Percentiles rank a stretch among this genome's conserved stretches.
Conservation (phyloP, 78 protist genomes). For the Anaeramoeba flamelloides region DNA sequence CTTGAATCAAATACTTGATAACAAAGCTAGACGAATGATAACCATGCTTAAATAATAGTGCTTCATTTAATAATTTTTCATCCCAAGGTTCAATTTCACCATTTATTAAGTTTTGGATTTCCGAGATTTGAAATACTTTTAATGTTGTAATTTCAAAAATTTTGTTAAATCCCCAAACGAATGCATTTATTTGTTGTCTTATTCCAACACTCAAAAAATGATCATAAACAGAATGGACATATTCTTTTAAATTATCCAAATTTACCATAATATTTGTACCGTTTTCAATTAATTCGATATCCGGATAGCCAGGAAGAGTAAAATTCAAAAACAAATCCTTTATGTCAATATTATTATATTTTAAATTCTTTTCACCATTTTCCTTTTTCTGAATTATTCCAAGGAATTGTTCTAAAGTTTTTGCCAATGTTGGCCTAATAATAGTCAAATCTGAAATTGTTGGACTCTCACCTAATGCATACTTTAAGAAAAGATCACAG, state of each 20-base stretch:
- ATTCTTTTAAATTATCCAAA: conserved; percentile 22
- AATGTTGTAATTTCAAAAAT: conserved; percentile 25
- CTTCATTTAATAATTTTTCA: not conserved
- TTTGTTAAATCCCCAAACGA: conserved; percentile 34
- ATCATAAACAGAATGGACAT: conserved; percentile 22
- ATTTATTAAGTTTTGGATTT: conserved; percentile 32
- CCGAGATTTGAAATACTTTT: conserved; percentile 19
- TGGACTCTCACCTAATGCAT: too few species aligned
- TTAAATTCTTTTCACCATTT: not conserved
- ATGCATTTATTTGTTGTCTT: conserved; percentile 26
- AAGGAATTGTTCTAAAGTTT: too few species aligned
- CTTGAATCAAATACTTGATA: conserved; percentile 33
- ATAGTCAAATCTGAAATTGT: too few species aligned
- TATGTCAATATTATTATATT: conserved; percentile 6
- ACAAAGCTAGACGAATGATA: conserved; percentile 9
- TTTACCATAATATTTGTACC: conserved; percentile 10
- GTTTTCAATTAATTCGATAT: conserved; percentile 6
- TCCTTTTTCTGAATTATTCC: too few species aligned
- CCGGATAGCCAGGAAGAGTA: conserved; percentile 30
- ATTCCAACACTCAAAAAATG: conserved; percentile 29
- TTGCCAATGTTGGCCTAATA: too few species aligned
- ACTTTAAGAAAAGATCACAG: conserved; percentile 30
- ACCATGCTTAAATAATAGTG: conserved; percentile 7
- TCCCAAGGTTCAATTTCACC: conserved; percentile 26
- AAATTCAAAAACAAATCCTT: conserved; percentile 23